These are phyloP conservation scores for Phytophthora crassamura DNA, from an alignment of 352 stramenopile genomes.

Conservation along the genomic window DNA sequence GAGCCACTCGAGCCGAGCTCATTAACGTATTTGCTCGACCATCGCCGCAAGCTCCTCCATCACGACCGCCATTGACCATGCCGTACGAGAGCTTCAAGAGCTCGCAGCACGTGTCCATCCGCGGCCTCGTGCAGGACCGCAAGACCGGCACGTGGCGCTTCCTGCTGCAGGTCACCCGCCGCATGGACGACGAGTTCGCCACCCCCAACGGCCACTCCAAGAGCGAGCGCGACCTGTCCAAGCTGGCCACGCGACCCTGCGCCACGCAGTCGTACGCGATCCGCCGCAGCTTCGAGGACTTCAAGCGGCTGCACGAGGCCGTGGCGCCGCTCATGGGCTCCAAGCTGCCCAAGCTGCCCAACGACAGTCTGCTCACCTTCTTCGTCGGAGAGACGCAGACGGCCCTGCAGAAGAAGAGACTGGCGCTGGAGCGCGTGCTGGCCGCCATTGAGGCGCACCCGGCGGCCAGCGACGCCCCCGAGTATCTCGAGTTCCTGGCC, in stretches of 20 bases:
- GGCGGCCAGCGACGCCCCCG: constrained; percentile 66
- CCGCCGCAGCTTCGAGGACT: constrained; percentile 75
- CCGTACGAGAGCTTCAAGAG: constrained; percentile 83
- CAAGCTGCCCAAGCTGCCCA: constrained; percentile 46
- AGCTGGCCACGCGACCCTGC: constrained; percentile 23
- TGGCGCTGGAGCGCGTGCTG: constrained; percentile 58
- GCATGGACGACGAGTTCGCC: constrained; percentile 31
- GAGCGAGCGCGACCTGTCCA: constrained; percentile 22
- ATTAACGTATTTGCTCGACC: constrained; percentile 35
- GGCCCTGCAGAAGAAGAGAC: constrained; percentile 67
- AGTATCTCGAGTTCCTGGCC: constrained; percentile 72
- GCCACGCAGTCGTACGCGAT: constrained; percentile 70
- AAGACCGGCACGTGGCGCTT: constrained; percentile 76
- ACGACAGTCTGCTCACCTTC: constrained; percentile 79
- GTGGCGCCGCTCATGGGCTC: constrained; percentile 66
- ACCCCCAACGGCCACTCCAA: constrained; percentile 3
- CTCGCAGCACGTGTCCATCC: constrained; percentile 69
- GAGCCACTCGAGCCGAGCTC: constrained; percentile 5
- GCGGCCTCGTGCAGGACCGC: constrained; percentile 71
- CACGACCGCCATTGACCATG: no score
- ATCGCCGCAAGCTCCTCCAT: background rate
- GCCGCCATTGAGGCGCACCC: constrained; percentile 62
- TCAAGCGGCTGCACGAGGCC: constrained; percentile 74
- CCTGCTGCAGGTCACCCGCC: constrained; percentile 68
- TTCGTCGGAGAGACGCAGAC: constrained; percentile 76